Evolutionary conservation across 2,329 filamentous ascomycete species (phyloP).

Genomic region (Phialophora tarda): DNA sequence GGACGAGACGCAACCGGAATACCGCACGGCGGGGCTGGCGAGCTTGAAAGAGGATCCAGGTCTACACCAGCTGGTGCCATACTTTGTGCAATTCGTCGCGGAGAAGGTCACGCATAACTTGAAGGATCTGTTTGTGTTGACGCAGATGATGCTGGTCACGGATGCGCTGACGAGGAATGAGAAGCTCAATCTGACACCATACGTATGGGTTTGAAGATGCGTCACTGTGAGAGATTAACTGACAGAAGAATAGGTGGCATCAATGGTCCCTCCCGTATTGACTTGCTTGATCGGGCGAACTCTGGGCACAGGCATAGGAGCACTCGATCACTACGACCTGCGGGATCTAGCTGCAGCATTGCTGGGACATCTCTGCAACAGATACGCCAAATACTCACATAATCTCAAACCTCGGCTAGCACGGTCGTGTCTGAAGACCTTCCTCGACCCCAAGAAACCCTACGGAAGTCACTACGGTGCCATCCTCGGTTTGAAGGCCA

Average conservation of each 20-base stretch:
- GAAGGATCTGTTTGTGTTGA: constrained; percentile 85
- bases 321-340: constrained; percentile 73
- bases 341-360: constrained; percentile 84
- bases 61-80: constrained; percentile 92
- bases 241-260: constrained; percentile 55
- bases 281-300: constrained; percentile 89
- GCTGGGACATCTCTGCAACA: constrained; percentile 76
- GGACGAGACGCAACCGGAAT: constrained; percentile 84
- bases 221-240: neutral
- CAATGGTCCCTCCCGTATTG: constrained; percentile 82
- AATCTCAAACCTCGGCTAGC: constrained; percentile 86
- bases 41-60: constrained; percentile 88
- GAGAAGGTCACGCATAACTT: constrained; percentile 95
- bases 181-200: constrained; percentile 75
- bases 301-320: constrained; percentile 64
- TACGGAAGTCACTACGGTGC: constrained; percentile 88
- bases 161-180: constrained; percentile 83
- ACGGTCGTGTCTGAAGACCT: constrained; percentile 89
- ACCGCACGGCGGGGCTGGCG: constrained; percentile 82
- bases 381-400: constrained; percentile 80
- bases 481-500: constrained; percentile 75
- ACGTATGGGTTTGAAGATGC: constrained; percentile 50
- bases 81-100: constrained; percentile 93
- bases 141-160: constrained; percentile 90
- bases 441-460: constrained; percentile 83